Percentiles rank a stretch among this genome's conserved stretches.
phyloP scores from a whole-genome alignment of 1,139 yeast species.

The Pichia cactophila region DNA sequence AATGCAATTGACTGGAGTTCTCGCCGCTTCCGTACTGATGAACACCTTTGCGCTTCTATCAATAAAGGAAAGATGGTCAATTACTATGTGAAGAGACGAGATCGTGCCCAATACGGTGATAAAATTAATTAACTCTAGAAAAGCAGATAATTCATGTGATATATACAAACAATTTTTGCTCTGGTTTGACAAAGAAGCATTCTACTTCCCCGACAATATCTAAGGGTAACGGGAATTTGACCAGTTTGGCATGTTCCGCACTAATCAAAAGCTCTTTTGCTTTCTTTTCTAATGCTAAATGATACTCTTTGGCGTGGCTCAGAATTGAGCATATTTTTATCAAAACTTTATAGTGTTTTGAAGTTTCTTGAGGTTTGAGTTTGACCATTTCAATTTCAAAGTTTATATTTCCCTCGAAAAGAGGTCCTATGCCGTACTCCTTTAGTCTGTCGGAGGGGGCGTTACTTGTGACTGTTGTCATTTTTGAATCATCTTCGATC shows the following conservation, averaged over 20 bases:
- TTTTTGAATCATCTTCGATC: background rate
- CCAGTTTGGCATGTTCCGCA: background rate
- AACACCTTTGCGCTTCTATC: background rate
- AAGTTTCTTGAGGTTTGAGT: slow-evolving; percentile 4
- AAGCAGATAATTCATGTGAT: slow-evolving; percentile 2
- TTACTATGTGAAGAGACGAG: background rate
- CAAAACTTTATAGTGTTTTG: slow-evolving; percentile 2
- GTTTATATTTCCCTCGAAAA: background rate
- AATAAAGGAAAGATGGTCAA: background rate
- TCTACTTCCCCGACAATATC: slow-evolving; percentile 5
- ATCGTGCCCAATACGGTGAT: too few species aligned
- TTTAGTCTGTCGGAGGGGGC: background rate
- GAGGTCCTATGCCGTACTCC: background rate
- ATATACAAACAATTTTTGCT: slow-evolving; percentile 6
- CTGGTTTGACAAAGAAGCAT: slow-evolving; percentile 7
- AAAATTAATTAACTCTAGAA: too few species aligned
- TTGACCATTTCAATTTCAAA: slow-evolving; percentile 3
- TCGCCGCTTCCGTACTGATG: background rate
- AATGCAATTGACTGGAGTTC: background rate
- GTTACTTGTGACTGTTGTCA: too few species aligned
- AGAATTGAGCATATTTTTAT: slow-evolving; percentile 6
- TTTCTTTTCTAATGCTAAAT: slow-evolving; percentile 4
- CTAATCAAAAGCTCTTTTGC: slow-evolving; percentile 8
- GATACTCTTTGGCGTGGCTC: background rate
- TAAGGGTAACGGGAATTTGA: slow-evolving; percentile 10